Evolutionary conservation across 148 eudicot genomes (phyloP).

Genomic region (Chenopodium formosanum): DNA sequence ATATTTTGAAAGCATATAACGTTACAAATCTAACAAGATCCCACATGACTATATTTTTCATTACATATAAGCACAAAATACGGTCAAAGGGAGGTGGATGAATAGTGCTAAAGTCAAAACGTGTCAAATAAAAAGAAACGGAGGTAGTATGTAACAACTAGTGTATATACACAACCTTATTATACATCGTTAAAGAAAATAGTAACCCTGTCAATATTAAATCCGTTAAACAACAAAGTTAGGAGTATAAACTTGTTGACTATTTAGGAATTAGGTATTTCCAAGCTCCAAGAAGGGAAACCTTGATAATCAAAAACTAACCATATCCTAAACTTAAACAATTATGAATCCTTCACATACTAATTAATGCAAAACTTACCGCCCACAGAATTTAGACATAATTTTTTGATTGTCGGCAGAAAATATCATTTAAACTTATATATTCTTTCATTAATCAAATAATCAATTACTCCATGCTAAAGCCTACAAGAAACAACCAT

Average conservation of each 20-base stretch:
- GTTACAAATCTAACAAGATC: too few species aligned
- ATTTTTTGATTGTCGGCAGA: constrained; percentile 2
- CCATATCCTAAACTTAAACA: background rate
- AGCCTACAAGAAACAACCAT: background rate
- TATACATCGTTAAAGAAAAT: too few species aligned
- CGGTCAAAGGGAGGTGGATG: too few species aligned
- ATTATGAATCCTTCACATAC: background rate
- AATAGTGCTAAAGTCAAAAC: too few species aligned
- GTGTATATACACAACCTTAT: too few species aligned
- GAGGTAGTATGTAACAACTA: too few species aligned
- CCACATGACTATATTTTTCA: too few species aligned
- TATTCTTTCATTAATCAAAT: background rate
- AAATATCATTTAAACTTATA: background rate
- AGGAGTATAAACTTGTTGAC: background rate
- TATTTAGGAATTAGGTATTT: background rate
- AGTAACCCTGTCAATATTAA: background rate
- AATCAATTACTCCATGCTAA: background rate
- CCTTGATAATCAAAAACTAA: constrained; percentile 6
- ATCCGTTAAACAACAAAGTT: background rate
- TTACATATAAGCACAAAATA: too few species aligned
- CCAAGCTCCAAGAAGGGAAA: constrained; percentile 10
- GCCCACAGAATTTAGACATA: constrained; percentile 12
- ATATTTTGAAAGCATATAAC: too few species aligned
- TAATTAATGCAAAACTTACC: background rate
- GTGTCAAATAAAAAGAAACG: too few species aligned